These are phyloP conservation scores for Cladosporium velox DNA, from an alignment of 2,329 filamentous ascomycete genomes.

Conservation along the genomic window DNA sequence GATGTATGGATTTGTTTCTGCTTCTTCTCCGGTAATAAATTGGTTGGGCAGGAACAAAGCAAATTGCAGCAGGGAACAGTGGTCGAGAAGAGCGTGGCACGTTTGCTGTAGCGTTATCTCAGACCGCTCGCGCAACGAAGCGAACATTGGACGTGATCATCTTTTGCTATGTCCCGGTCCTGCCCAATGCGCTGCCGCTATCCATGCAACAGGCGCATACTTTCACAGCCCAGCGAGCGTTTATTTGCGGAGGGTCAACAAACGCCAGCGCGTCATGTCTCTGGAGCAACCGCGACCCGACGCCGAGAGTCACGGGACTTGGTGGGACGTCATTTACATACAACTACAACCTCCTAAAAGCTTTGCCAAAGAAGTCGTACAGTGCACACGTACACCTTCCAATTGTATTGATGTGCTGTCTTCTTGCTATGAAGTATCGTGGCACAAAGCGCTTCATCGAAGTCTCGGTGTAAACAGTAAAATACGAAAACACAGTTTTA, in stretches of 20 bases:
- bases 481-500: too few species aligned
- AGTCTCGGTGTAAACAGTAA: too few species aligned
- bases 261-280: not conserved
- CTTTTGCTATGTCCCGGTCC: slow-evolving; percentile 5
- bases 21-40: not conserved
- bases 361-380: too few species aligned
- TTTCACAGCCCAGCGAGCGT: not conserved
- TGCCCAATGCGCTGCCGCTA: slow-evolving; percentile 20
- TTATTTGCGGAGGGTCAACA: slow-evolving; percentile 8
- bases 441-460: too few species aligned
- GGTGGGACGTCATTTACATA: not conserved
- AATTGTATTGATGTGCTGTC: too few species aligned
- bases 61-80: slow-evolving; percentile 6
- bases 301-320: not conserved
- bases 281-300: not conserved
- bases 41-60: not conserved
- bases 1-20: not conserved
- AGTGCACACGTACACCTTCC: not conserved
- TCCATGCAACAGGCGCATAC: slow-evolving; percentile 9
- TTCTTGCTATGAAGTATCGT: too few species aligned
- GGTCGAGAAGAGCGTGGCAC: slow-evolving; percentile 26
- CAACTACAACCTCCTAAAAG: too few species aligned
- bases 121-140: slow-evolving; percentile 25
- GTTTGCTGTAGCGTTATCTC: slow-evolving; percentile 24
- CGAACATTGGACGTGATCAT: slow-evolving; percentile 27